phyloP scores from a whole-genome alignment of 2,329 filamentous ascomycete genomes.

The Dendrostoma leiphaemia region DNA sequence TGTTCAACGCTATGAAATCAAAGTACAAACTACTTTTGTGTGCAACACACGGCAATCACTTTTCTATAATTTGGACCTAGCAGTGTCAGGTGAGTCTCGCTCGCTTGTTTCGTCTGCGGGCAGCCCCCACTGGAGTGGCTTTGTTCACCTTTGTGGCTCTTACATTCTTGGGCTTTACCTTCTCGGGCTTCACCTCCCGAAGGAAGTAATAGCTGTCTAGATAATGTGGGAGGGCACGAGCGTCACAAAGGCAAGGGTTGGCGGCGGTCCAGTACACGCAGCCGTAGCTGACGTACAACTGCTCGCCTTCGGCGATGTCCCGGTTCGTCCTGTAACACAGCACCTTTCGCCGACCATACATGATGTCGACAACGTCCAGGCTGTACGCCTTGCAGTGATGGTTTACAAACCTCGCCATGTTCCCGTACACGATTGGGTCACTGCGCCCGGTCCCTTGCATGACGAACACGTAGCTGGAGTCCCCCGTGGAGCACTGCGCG shows the following conservation, averaged over 20 bases:
- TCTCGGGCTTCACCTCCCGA: too few relatives aligned
- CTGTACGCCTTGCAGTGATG: slow-evolving; percentile 5
- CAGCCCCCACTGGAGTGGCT: neutral
- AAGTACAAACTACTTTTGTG: too few relatives aligned
- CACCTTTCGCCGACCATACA: slow-evolving; percentile 6
- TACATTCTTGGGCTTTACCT: neutral
- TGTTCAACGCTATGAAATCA: too few relatives aligned
- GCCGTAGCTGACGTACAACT: slow-evolving; percentile 7
- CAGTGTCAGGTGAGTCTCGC: too few relatives aligned
- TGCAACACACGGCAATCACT: too few relatives aligned
- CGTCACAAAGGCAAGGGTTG: neutral
- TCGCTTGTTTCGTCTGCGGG: too few relatives aligned
- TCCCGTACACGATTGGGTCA: neutral
- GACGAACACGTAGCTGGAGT: neutral
- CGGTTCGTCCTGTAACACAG: neutral
- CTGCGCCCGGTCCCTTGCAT: neutral
- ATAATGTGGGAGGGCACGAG: neutral
- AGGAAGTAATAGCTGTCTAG: neutral
- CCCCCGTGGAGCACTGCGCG: fast-evolving
- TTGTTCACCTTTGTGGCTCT: neutral
- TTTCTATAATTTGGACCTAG: too few relatives aligned
- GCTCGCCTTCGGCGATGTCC: neutral
- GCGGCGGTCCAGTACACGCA: neutral
- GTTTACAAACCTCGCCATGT: slow-evolving; percentile 5
- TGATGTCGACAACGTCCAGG: neutral